Percentiles rank a stretch among this genome's conserved stretches.
Evolutionary conservation across 1,284 basidiomycete genomes (phyloP).

Genomic region (Apiotrichum mycotoxinovorans): DNA sequence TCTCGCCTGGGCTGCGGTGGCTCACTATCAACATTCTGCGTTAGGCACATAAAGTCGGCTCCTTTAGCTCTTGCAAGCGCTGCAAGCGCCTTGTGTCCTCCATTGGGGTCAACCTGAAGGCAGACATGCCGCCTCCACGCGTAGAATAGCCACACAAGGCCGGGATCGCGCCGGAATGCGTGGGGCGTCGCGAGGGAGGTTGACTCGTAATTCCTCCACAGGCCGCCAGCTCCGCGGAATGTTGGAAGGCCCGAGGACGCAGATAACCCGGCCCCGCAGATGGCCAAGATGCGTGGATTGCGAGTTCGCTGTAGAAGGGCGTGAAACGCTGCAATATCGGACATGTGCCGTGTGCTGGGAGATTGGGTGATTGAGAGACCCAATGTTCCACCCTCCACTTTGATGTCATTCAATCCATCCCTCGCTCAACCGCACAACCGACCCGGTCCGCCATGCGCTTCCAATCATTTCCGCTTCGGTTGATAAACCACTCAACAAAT

Average conservation of each 20-base stretch:
- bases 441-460: neutral
- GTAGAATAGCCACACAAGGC: slow-evolving; percentile 18
- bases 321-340: slow-evolving; percentile 18
- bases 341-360: slow-evolving; percentile 2
- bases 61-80: neutral
- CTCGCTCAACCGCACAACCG: too few relatives aligned
- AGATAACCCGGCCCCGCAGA: slow-evolving; percentile 14
- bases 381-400: neutral
- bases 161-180: slow-evolving; percentile 14
- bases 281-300: slow-evolving; percentile 12
- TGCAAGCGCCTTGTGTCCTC: slow-evolving; percentile 10
- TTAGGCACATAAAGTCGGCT: slow-evolving; percentile 11
- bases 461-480: too few relatives aligned
- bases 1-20: neutral
- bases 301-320: neutral
- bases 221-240: slow-evolving; percentile 17
- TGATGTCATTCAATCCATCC: neutral
- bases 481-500: too few relatives aligned
- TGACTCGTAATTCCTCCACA: slow-evolving; percentile 17
- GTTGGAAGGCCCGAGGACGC: slow-evolving; percentile 14
- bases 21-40: slow-evolving; percentile 19
- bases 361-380: neutral
- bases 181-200: slow-evolving; percentile 11
- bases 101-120: slow-evolving; percentile 7
- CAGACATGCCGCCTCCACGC: slow-evolving; percentile 13